Percentiles rank a stretch among this genome's conserved stretches.
Evolutionary conservation across 441 rosid genomes (phyloP).

Genomic region (Erodium trifolium): DNA sequence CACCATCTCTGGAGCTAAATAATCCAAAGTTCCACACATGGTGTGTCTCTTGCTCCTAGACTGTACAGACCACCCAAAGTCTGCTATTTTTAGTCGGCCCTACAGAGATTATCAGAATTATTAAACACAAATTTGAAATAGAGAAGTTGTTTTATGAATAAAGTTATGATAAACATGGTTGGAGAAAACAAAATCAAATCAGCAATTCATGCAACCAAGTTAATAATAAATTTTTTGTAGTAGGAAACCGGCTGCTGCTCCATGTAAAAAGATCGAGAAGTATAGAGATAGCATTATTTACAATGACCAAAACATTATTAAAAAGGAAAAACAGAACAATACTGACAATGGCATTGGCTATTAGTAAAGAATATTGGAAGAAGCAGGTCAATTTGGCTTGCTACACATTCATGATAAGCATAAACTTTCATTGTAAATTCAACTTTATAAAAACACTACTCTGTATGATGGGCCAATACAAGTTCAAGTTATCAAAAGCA

Average conservation of each 20-base stretch:
- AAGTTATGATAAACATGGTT: not conserved
- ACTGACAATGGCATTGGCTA: not conserved
- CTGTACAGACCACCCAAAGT: slow-evolving; percentile 98
- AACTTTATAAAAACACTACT: not conserved
- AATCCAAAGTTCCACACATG: slow-evolving; percentile 94
- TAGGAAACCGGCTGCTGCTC: not conserved
- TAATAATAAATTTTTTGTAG: not conserved
- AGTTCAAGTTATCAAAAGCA: not conserved
- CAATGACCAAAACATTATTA: not conserved
- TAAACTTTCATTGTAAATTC: not conserved
- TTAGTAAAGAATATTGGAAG: not conserved
- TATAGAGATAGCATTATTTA: not conserved
- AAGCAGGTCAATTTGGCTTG: not conserved
- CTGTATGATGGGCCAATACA: no score
- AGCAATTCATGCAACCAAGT: not conserved
- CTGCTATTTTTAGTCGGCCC: slow-evolving; percentile 90
- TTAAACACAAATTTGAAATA: slow-evolving; percentile 8
- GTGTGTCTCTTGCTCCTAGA: slow-evolving; percentile 81
- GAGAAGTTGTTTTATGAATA: not conserved
- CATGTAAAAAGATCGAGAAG: not conserved
- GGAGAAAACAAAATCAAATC: not conserved
- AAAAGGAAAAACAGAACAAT: not conserved
- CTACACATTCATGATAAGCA: not conserved
- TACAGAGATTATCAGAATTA: slow-evolving; percentile 20
- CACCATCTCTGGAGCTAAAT: slow-evolving; percentile 94